phyloP scores from a whole-genome alignment of 768 basidiomycete genomes.

The Lactarius sanguifluus region DNA sequence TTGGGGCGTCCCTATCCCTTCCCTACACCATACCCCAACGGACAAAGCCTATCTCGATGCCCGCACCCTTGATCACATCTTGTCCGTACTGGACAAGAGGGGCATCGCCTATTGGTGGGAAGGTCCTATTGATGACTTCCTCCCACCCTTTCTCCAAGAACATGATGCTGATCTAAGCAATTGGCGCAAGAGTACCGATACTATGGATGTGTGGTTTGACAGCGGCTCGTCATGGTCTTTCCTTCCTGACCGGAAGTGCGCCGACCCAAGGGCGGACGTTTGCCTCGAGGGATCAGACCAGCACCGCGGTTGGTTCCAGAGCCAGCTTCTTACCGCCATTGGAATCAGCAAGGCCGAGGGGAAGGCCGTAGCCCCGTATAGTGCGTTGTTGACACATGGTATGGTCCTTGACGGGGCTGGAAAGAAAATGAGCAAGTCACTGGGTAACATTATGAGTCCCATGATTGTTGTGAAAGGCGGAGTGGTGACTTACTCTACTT shows the following conservation, averaged over 20 bases:
- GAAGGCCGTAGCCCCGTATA: conserved; percentile 55
- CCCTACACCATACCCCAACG: conserved; percentile 65
- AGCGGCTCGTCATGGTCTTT: conserved; percentile 94
- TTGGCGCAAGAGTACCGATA: conserved; percentile 86
- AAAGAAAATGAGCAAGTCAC: conserved; percentile 96
- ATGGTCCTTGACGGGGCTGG: conserved; percentile 92
- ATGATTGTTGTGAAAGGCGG: conserved; percentile 78
- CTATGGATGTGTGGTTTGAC: conserved; percentile 99
- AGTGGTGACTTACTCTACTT: conserved; percentile 47
- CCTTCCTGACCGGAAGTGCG: conserved; percentile 47
- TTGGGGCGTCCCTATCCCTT: conserved; percentile 97
- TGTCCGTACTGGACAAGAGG: conserved; percentile 66
- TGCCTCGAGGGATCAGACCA: conserved; percentile 97
- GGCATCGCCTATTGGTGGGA: conserved; percentile 92
- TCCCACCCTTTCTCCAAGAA: conserved; percentile 58
- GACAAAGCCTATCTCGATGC: conserved; percentile 64
- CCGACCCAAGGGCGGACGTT: conserved; percentile 61
- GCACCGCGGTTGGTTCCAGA: conserved; percentile 99
- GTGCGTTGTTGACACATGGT: conserved; percentile 87
- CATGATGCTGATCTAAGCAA: conserved; percentile 26
- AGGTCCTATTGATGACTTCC: conserved; percentile 78
- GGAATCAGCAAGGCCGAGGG: conserved; percentile 43
- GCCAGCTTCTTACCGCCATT: conserved; percentile 81
- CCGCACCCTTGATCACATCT: conserved; percentile 69
- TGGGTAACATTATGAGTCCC: conserved; percentile 89